Conservation (phyloP, 2,329 filamentous ascomycete species). For the Exophiala phaeomuriformis region DNA sequence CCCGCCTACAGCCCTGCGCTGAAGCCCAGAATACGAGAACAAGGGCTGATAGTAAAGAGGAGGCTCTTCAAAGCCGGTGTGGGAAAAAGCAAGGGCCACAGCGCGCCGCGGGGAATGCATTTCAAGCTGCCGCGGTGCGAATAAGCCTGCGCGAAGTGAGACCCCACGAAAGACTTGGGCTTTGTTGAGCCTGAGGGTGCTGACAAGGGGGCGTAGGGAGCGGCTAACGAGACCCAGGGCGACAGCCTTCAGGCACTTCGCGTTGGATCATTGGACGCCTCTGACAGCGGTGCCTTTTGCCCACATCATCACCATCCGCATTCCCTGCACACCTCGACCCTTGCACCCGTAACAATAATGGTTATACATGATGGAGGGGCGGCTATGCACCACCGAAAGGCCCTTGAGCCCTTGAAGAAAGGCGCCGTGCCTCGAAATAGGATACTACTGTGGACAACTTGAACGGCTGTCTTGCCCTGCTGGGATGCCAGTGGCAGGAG, state of each 20-base stretch:
- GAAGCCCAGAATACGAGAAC: background rate
- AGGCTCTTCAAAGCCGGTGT: background rate
- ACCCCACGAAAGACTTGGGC: background rate
- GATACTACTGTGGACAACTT: background rate
- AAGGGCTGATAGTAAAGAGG: background rate
- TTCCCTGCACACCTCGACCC: background rate
- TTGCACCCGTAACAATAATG: background rate
- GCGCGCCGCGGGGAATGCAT: background rate
- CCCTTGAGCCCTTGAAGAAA: background rate
- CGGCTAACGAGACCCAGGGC: too few species aligned
- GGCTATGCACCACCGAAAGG: background rate
- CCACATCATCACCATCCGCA: background rate
- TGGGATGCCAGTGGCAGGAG: too few species aligned
- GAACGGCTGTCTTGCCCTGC: background rate
- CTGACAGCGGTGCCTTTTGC: background rate
- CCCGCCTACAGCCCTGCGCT: too few species aligned
- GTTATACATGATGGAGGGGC: background rate
- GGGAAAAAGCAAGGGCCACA: background rate
- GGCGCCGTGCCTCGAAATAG: background rate
- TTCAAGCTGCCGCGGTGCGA: background rate
- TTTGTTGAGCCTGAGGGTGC: background rate
- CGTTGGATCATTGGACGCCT: background rate
- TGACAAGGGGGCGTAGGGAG: background rate
- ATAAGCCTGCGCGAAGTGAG: background rate
- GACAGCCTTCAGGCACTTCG: background rate